Evolutionary conservation across 1,139 yeast genomes (phyloP).

Genomic region (Williopsis jadinii): DNA sequence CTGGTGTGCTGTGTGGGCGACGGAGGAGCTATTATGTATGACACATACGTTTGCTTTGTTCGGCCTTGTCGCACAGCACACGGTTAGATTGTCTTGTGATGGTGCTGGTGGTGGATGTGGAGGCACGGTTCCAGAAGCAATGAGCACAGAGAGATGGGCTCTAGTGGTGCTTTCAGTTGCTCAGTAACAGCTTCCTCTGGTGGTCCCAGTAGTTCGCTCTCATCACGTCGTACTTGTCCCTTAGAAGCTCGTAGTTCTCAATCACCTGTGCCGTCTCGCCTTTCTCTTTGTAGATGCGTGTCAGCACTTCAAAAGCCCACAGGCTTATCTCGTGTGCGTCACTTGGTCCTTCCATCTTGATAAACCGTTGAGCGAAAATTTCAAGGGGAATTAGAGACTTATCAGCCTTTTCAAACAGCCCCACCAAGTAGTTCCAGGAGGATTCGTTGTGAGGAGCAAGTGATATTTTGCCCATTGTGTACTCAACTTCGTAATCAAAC

Average conservation of each 20-base stretch:
- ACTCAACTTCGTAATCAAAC: slow-evolving; percentile 38
- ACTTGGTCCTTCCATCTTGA: slow-evolving; percentile 16
- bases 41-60: no score
- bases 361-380: slow-evolving; percentile 36
- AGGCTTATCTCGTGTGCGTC: slow-evolving; percentile 12
- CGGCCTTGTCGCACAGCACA: no score
- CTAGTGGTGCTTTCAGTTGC: no score
- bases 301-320: slow-evolving; percentile 67
- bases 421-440: slow-evolving; percentile 79
- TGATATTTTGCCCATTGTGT: slow-evolving; percentile 38
- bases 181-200: slow-evolving; percentile 7
- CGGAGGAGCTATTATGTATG: no score
- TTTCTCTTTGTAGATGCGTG: slow-evolving; percentile 37
- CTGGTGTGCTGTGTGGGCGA: no score
- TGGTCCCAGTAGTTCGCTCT: slow-evolving; percentile 61
- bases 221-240: slow-evolving; percentile 55
- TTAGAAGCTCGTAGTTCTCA: slow-evolving; percentile 42
- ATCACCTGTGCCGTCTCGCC: slow-evolving; percentile 27
- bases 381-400: slow-evolving; percentile 32
- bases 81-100: no score
- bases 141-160: no score
- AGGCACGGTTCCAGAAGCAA: no score
- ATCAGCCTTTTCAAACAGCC: slow-evolving; percentile 39
- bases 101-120: no score
- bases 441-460: slow-evolving; percentile 77